These are phyloP conservation scores for Lactarius indigo DNA, from an alignment of 768 basidiomycete species.

Conservation along the genomic window DNA sequence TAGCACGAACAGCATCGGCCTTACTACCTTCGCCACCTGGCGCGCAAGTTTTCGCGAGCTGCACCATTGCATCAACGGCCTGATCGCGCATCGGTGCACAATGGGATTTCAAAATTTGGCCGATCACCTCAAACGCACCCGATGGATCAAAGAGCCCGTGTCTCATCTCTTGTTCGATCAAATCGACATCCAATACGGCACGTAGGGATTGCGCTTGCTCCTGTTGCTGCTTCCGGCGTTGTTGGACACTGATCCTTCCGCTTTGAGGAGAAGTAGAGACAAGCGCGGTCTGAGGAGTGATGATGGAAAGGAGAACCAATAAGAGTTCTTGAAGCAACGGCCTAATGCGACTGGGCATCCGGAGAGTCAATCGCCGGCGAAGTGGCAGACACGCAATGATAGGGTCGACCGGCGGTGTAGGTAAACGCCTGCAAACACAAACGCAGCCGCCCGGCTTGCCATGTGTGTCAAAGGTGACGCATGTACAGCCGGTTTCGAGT, in stretches of 20 bases:
- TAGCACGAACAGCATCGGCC: constrained; percentile 64
- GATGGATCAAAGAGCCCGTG: constrained; percentile 76
- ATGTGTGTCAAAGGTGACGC: constrained; percentile 65
- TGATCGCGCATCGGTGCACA: constrained; percentile 92
- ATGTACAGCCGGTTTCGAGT: constrained; percentile 78
- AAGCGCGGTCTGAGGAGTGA: constrained; percentile 66
- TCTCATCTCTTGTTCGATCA: constrained; percentile 78
- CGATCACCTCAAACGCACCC: constrained; percentile 74
- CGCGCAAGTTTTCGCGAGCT: constrained; percentile 56
- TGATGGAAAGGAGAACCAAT: constrained; percentile 49
- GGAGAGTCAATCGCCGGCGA: constrained; percentile 49
- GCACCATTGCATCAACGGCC: constrained; percentile 80
- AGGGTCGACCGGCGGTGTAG: constrained; percentile 36
- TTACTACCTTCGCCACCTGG: constrained; percentile 53
- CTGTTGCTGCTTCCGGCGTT: constrained; percentile 24
- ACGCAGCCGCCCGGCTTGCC: constrained; percentile 47
- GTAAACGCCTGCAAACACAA: constrained; percentile 43
- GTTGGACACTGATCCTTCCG: constrained; percentile 21
- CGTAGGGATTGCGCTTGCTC: constrained; percentile 23
- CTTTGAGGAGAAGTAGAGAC: constrained; percentile 31
- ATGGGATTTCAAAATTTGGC: constrained; percentile 79
- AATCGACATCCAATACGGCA: constrained; percentile 62
- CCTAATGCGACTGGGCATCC: constrained; percentile 69
- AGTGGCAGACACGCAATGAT: constrained; percentile 38
- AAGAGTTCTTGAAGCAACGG: constrained; percentile 73